These are phyloP conservation scores for Rubia yunnanensis DNA, from an alignment of 257 asterid genomes.

Conservation along the genomic window DNA sequence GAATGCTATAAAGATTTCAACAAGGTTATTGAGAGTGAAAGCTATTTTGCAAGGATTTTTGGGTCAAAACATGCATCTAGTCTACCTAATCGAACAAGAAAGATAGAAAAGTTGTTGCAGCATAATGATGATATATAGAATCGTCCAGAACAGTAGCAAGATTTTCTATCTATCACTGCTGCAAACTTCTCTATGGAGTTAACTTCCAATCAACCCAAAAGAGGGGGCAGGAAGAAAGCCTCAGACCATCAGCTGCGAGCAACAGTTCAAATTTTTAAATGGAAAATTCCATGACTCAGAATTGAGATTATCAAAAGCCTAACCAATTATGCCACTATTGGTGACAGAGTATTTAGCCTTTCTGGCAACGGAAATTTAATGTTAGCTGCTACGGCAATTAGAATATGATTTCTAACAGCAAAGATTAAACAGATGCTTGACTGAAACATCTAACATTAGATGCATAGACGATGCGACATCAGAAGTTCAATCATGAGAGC, in stretches of 20 bases:
- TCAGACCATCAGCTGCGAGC: neutral
- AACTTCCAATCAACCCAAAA: neutral
- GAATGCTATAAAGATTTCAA: neutral
- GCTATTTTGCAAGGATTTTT: neutral
- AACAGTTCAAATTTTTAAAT: neutral
- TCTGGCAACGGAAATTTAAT: neutral
- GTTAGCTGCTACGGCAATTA: neutral
- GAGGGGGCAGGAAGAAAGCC: too few relatives aligned
- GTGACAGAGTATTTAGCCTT: neutral
- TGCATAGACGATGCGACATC: neutral
- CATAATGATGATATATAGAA: too few relatives aligned
- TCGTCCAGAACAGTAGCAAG: neutral
- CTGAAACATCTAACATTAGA: neutral
- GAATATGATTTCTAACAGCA: neutral
- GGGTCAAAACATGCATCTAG: neutral
- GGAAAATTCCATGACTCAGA: neutral
- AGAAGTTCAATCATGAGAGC: neutral
- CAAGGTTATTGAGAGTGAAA: neutral
- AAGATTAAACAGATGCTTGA: neutral
- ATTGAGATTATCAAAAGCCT: neutral
- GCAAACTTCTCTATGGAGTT: neutral
- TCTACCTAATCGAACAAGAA: too few relatives aligned
- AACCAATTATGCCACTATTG: neutral
- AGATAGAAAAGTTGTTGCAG: too few relatives aligned
- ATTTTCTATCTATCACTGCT: neutral